Base-by-base conservation (phyloP, 1,139 yeast species). In the Nakaseomyces bracarensis region DNA sequence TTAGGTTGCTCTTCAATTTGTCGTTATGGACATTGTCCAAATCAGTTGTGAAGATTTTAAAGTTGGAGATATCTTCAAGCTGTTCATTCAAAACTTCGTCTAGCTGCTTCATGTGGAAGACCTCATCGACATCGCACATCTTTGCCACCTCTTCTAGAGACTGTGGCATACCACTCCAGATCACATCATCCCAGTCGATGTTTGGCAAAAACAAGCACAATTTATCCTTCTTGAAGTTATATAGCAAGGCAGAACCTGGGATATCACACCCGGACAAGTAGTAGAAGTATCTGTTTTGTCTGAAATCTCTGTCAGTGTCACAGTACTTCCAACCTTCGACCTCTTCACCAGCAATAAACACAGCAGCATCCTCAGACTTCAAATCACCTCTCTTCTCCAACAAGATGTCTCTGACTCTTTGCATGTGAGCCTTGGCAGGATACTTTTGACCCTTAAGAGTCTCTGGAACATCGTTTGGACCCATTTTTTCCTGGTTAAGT, bases 111-210 rank as follows among this genome's bases (percentile, higher is more conserved):
- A 71, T 74, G 56, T 81, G 83, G 49, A 75, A 66, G 43, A 89
- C 94, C 33, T 75, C 80, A 61, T 91, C 97, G 26, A 85, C 89
- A 52, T 89, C 96, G 54, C 67, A 91, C 47, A 69, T 71, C 18
- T 66, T 59, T 38, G 63, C 45, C 0, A 96, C 96, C 18, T 81
- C 78, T 42, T 80, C 78, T n/a, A 70, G 54, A 33, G 76, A 67
- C 42, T 27, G 14, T 1, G 98, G 97, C 64, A 82, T 61, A 0
- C 98, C 98, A 44, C 93, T 80, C 97, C 98, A 91, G 89, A 91
- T 83, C 39, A 91, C 84, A 58, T 85, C 96, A 37, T 91, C 97
- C 41, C 74, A 67, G 58, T 87, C 96, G 39, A 89, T 70, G 45
- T 82, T 74, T 3, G 97, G 96, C 42, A 91, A 69, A 57, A 82